Percentiles rank a stretch among this genome's conserved stretches.
phyloP scores from a whole-genome alignment of 2,329 filamentous ascomycete genomes.

The Verticillium albo-atrum region DNA sequence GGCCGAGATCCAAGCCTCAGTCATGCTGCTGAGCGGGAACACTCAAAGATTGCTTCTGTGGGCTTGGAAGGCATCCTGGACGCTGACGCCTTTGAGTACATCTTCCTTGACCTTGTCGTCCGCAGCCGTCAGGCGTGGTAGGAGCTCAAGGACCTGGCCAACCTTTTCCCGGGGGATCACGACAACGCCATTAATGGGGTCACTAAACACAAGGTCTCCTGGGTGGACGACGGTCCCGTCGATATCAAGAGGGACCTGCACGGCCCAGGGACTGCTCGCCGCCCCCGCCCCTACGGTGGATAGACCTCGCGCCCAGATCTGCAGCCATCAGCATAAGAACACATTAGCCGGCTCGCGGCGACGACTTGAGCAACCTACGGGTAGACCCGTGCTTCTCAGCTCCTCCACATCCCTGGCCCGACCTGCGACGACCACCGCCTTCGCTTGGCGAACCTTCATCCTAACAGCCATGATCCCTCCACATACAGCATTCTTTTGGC shows the following conservation, averaged over 20 bases:
- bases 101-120: slow-evolving; percentile 61
- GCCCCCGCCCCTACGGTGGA: slow-evolving; percentile 55
- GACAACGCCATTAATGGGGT: slow-evolving; percentile 65
- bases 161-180: slow-evolving; percentile 60
- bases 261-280: slow-evolving; percentile 51
- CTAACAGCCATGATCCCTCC: slow-evolving; percentile 74
- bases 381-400: slow-evolving; percentile 48
- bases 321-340: slow-evolving; percentile 4
- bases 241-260: slow-evolving; percentile 39
- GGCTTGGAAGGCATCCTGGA: slow-evolving; percentile 62
- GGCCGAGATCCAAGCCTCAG: neutral
- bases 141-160: slow-evolving; percentile 53
- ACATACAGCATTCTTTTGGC: slow-evolving; percentile 65
- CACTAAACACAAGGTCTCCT: slow-evolving; percentile 67
- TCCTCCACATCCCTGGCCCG: slow-evolving; percentile 63
- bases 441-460: slow-evolving; percentile 58
- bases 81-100: slow-evolving; percentile 56
- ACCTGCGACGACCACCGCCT: slow-evolving; percentile 63
- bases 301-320: slow-evolving; percentile 52
- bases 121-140: slow-evolving; percentile 45
- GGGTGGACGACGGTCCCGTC: slow-evolving; percentile 36
- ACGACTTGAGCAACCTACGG: slow-evolving; percentile 36
- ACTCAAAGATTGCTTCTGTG: slow-evolving; percentile 37
- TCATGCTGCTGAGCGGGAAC: neutral
- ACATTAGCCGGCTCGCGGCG: neutral